These are phyloP conservation scores for Zygoascus bituminiphila DNA, from an alignment of 805 yeast genomes.

Conservation along the genomic window DNA sequence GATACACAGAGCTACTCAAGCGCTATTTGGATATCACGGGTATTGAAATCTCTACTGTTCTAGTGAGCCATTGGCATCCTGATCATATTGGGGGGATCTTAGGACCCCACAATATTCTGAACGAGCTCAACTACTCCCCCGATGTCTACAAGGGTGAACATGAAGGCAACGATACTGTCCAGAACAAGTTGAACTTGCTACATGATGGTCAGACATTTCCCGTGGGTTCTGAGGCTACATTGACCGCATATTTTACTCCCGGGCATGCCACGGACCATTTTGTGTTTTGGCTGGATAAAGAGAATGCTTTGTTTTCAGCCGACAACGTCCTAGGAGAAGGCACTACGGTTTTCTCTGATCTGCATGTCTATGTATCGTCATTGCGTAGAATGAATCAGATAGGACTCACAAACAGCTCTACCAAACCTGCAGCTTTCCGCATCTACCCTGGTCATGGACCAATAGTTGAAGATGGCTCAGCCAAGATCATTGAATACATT, in stretches of 20 bases:
- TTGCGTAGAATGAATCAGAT: constrained; percentile 22
- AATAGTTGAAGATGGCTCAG: constrained; percentile 24
- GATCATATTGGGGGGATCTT: constrained; percentile 30
- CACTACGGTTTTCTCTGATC: constrained; percentile 29
- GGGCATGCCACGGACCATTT: constrained; percentile 33
- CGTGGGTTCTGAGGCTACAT: constrained; percentile 20
- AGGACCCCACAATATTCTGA: constrained; percentile 10
- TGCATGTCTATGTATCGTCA: constrained; percentile 24
- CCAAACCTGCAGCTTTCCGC: constrained; percentile 3
- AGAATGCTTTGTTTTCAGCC: constrained; percentile 27
- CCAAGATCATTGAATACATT: constrained; percentile 26
- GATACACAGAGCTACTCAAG: constrained; percentile 19
- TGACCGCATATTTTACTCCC: constrained; percentile 27
- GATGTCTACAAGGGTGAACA: not conserved
- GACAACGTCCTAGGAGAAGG: constrained; percentile 35
- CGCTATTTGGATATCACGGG: constrained; percentile 19
- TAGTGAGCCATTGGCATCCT: constrained; percentile 32
- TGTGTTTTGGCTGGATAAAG: constrained; percentile 30
- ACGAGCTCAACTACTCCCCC: not conserved
- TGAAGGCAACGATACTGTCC: not conserved
- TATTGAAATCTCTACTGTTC: constrained; percentile 22
- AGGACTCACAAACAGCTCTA: constrained; percentile 7
- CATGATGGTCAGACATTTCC: constrained; percentile 22
- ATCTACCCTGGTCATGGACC: constrained; percentile 35
- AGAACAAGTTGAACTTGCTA: constrained; percentile 9